Percentiles rank a stretch among this genome's conserved stretches.
phyloP scores from a whole-genome alignment of 805 yeast species.

The Brettanomyces sp. region DNA sequence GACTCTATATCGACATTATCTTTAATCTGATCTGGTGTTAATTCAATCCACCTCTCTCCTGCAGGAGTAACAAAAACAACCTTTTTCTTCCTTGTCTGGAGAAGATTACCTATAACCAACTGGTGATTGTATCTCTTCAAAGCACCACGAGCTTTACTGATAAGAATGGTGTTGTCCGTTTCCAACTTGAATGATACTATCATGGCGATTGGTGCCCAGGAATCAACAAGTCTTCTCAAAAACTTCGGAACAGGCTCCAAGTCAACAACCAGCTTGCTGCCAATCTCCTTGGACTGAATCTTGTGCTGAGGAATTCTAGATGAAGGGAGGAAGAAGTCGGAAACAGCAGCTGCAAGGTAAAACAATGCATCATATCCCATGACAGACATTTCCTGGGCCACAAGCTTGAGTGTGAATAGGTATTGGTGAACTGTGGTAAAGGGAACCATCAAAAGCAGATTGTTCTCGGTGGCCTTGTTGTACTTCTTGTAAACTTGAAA shows the following conservation, averaged over 20 bases:
- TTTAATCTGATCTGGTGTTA: constrained; percentile 32
- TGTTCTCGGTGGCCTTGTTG: constrained; percentile 37
- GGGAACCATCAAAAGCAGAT: constrained; percentile 61
- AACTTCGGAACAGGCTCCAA: constrained; percentile 96
- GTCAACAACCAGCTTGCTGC: constrained; percentile 73
- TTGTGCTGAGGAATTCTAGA: constrained; percentile 87
- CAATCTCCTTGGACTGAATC: constrained; percentile 68
- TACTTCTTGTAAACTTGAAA: constrained; percentile 48
- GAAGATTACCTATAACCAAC: constrained; percentile 84
- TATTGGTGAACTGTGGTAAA: constrained; percentile 95
- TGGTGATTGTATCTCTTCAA: constrained; percentile 83
- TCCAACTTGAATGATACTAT: constrained; percentile 90
- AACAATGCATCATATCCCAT: constrained; percentile 57
- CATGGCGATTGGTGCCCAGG: constrained; percentile 95
- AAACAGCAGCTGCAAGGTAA: constrained; percentile 94
- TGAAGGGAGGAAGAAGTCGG: constrained; percentile 88
- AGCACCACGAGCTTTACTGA: constrained; percentile 71
- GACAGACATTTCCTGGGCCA: constrained; percentile 50
- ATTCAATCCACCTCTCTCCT: constrained; percentile 39
- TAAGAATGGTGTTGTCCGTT: constrained; percentile 65
- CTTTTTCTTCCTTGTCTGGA: constrained; percentile 80
- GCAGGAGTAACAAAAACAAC: constrained; percentile 72
- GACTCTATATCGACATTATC: constrained; percentile 60
- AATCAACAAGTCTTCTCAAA: constrained; percentile 73
- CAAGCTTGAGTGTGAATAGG: constrained; percentile 66